Conservation (phyloP, 2,329 filamentous ascomycete species). For the Emydomyces testavorans region DNA sequence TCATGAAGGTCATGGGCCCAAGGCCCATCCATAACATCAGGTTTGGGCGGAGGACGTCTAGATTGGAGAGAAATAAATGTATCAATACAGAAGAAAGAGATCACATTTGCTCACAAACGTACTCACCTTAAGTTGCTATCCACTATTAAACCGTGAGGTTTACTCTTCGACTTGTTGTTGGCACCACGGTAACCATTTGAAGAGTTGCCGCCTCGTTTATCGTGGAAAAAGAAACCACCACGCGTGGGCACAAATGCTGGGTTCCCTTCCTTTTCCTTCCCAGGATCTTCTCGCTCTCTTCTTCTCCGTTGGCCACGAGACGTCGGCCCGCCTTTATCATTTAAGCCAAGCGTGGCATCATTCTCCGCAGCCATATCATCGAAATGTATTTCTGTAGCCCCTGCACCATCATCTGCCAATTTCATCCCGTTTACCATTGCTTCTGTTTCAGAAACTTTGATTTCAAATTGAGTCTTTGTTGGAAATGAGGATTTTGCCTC, state of each 20-base stretch:
- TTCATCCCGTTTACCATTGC: constrained; percentile 50
- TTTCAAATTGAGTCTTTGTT: constrained; percentile 25
- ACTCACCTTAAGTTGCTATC: constrained; percentile 37
- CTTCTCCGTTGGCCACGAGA: constrained; percentile 58
- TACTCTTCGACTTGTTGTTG: constrained; percentile 42
- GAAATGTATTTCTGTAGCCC: constrained; percentile 40
- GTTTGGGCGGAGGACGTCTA: constrained; percentile 33
- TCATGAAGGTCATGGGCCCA: constrained; percentile 98
- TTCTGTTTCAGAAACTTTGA: constrained; percentile 45
- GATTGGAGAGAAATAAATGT: background rate
- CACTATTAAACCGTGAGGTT: constrained; percentile 41
- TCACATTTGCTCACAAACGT: background rate
- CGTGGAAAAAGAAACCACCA: constrained; percentile 94
- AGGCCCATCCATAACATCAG: constrained; percentile 53
- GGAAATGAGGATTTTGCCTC: constrained; percentile 29
- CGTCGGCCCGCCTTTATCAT: constrained; percentile 36
- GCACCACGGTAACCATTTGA: constrained; percentile 62
- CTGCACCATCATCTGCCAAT: constrained; percentile 32
- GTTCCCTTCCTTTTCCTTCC: constrained; percentile 74
- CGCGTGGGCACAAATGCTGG: constrained; percentile 89
- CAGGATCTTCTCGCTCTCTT: constrained; percentile 82
- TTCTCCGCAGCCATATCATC: constrained; percentile 37
- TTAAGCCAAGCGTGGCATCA: constrained; percentile 28
- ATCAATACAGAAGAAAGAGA: constrained; percentile 7
- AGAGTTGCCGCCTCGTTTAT: constrained; percentile 68